Evolutionary conservation across 2,329 filamentous ascomycete genomes (phyloP).

Genomic region (Monilinia vaccinii-corymbosi): DNA sequence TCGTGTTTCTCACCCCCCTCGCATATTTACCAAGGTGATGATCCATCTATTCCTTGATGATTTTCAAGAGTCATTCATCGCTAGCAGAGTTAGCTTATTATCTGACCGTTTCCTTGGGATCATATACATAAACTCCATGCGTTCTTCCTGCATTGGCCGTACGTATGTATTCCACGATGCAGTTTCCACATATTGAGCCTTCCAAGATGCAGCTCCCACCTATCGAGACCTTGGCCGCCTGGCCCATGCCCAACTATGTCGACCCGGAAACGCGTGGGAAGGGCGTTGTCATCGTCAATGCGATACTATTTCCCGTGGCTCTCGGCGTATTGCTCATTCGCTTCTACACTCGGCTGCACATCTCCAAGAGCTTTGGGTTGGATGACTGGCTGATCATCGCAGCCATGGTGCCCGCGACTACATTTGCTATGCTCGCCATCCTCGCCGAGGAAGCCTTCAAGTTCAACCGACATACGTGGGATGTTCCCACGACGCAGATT

Average conservation of each 20-base stretch:
- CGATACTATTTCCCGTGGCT: constrained; percentile 33
- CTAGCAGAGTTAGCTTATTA: not conserved
- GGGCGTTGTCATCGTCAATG: constrained; percentile 35
- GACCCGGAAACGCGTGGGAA: constrained; percentile 37
- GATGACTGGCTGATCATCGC: constrained; percentile 38
- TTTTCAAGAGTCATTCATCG: too few relatives aligned
- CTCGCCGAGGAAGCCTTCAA: constrained; percentile 29
- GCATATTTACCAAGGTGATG: not conserved
- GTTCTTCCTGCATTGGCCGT: not conserved
- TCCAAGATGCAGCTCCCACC: constrained; percentile 6
- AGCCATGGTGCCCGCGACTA: constrained; percentile 26
- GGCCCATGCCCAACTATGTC: constrained; percentile 37
- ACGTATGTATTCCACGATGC: constrained; percentile 2
- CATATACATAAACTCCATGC: not conserved
- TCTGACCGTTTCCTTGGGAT: not conserved
- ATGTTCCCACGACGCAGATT: constrained; percentile 28
- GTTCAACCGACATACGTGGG: constrained; percentile 35
- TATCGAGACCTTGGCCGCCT: not conserved
- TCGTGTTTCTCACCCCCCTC: not conserved
- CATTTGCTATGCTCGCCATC: constrained; percentile 29
- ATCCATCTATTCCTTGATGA: not conserved
- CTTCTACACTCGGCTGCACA: constrained; percentile 37
- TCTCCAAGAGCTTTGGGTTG: constrained; percentile 37
- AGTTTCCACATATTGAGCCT: not conserved
- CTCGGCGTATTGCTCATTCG: constrained; percentile 34